Evolutionary conservation across 768 basidiomycete genomes (phyloP), one percentile per base, ranked within the genome.

Genomic region (Exsudoporus frostii): DNA sequence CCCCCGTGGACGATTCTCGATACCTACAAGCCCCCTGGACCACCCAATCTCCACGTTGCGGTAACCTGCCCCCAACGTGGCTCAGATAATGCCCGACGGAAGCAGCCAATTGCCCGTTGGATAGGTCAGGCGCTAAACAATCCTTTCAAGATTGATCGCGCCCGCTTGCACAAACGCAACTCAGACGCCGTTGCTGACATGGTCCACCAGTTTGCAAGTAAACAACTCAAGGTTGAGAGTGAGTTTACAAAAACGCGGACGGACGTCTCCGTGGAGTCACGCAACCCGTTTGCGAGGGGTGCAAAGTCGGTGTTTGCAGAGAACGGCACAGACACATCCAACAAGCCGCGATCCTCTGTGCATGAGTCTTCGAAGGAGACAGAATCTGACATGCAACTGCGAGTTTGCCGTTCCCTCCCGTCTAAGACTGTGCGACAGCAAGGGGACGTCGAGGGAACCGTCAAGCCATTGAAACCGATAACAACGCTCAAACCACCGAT

Each of bases 401-500:
- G 56, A 29, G 3, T 14, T 29, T 54, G 20, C 24, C 51, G 41
- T 46, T 59, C 56, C 25, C 53, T 59, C n/a, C 52, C 57, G 7
- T 45, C 50, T 15, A 44, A 48, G 20, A 38, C 32, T 27, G 13
- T 13, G 19, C 32, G 7, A 27, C 43, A 41, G 19, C 48, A 52
- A 17, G 34, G 10, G 30, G 46, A 36, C 27, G 6, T 19, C 19
- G 41, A 39, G 20, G 24, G 40, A 25, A 32, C 25, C 14, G 0
- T 4, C 29, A 69, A 64, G 17, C 55, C 56, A 8, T 46, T 70
- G 55, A 68, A 60, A 50, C 70, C 66, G 15, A 70, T 70, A 46
- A 71, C 68, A 9, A 48, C 58, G 7, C 38, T 71, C 30, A 66
- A 57, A 8, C 64, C 65, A 20, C 68, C 68, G 6, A 51, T 60